Evolutionary conservation across 208 protist species (phyloP).

Genomic region (Acanthamoeba lenticulata): DNA sequence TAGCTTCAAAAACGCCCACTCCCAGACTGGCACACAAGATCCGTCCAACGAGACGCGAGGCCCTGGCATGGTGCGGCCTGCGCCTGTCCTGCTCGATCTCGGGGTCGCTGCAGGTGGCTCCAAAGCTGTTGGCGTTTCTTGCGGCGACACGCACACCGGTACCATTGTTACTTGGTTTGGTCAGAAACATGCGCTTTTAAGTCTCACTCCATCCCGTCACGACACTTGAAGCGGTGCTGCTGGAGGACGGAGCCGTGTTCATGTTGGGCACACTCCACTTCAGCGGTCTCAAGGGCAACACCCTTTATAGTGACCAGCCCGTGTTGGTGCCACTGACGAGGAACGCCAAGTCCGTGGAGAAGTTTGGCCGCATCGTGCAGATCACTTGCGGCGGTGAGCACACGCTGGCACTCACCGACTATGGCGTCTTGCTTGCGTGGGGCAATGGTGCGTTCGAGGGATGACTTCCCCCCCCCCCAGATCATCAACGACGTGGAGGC

Average conservation of each 20-base stretch:
- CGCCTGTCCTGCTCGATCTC: background rate
- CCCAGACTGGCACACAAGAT: background rate
- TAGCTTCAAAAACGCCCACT: too few relatives aligned
- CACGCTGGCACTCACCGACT: background rate
- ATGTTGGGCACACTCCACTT: conserved; percentile 14
- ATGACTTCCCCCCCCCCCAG: background rate
- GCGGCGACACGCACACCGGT: conserved; percentile 27
- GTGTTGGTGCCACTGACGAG: background rate
- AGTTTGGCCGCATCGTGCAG: background rate
- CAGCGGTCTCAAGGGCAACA: conserved; percentile 26
- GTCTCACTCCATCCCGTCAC: too few relatives aligned
- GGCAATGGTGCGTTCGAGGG: background rate
- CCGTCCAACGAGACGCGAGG: background rate
- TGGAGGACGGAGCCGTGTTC: conserved; percentile 15
- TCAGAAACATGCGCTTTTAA: too few relatives aligned
- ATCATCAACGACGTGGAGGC: background rate
- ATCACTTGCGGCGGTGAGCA: background rate
- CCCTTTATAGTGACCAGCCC: background rate
- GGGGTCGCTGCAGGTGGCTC: background rate
- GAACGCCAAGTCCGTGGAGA: conserved; percentile 7
- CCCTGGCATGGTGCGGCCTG: background rate
- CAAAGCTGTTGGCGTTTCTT: background rate
- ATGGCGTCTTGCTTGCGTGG: conserved; percentile 1
- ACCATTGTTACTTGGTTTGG: too few relatives aligned
- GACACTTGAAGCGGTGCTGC: background rate